Evolutionary conservation across 129 eudicot genomes (phyloP), one percentile per base, ranked within the genome.

Genomic region (Flaveria ramosissima): DNA sequence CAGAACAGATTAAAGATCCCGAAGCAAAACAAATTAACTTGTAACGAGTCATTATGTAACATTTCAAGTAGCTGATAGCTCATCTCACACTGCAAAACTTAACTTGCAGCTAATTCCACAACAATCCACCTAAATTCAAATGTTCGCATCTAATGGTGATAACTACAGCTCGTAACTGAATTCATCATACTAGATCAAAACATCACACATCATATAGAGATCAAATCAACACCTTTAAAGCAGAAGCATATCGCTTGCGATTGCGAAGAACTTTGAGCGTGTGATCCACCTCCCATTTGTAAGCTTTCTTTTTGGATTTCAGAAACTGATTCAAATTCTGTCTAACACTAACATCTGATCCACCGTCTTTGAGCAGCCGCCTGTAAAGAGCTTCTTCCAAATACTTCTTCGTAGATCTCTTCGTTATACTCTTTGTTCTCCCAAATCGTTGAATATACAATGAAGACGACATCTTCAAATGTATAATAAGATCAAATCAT

Each of bases 271-370:
- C 27, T 89, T 89, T 89, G 77, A 95, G 81, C 1, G 97, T 78
- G 56, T 83, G 86, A 70, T 90, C 99, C 41, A 92, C 97, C 66
- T 95, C 99, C 99, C 99, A 95, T 82, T 95, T 95, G 62, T 72
- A 95, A 21, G 90, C 99, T 27, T 83, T 70, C 77, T 95, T 92
- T 17, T 66, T 83, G n/a, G 83, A 81, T 65, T 84, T 87, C 68
- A 91, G 71, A 77, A 95, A 95, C 60, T 75, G 70, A 70, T 95
- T 92, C 78, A 92, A 77, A 42, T 83, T 86, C 66, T 80, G 88
- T 53, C 94, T 74, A 42, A 95, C 90, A 23, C 71, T 86, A 23
- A 82, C 62, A 71, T 87, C 96, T 17, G 91, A 85, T 57, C 97
- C 85, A 0, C 97, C 99, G 7, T 95, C 87, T 76, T 89, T 89